Evolutionary conservation across 2,329 filamentous ascomycete genomes (phyloP), one percentile per base, ranked within the genome.

Genomic region (Stylonectria norvegica): DNA sequence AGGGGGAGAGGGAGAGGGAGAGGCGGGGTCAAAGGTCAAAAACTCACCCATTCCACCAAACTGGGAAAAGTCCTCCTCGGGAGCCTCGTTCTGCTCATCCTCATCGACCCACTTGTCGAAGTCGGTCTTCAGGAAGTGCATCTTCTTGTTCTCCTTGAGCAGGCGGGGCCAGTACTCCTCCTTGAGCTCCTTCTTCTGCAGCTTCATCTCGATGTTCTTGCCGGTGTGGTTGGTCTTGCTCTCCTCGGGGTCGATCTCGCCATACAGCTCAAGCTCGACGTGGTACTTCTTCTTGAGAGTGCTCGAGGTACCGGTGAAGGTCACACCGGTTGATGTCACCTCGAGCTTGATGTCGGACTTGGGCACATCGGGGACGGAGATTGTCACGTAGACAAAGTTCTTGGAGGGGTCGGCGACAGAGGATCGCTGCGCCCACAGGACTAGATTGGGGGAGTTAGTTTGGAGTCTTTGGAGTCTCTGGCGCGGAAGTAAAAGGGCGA

Each of bases 31-130:
- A n/a, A n/a, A n/a, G n/a, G 11, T 5, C 35, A 20, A 22, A 32
- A 15, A 76, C 74, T 61, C 65, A 73, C 77, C 76, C 79, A 81
- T 86, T 50, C 79, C 79, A 43, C 76, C 79, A 55, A 79, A 82
- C 63, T 81, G 75, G 51, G 77, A 79, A 56, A 83, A 70, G 67
- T 95, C 90, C 41, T 95, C 89, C 52, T 94, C 89, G 34, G 80
- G 74, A 45, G 79, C 84, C 69, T 89, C 89, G 62, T 97, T 86
- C 75, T 98, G 93, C 79, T 98, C 93, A 64, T 98, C 90, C 80
- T 96, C 89, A 57, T 96, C 90, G 60, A 95, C 87, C 90, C 90
- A 96, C 85, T 95, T 96, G 75, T 96, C 90, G 59, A 98, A 98
- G 73, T 98, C 86, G 52, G 93, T 97, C 84, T 95, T 95, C 61